These are phyloP conservation scores for Cylindrodendrum hubeiense DNA, from an alignment of 2,329 filamentous ascomycete genomes.

Conservation along the genomic window DNA sequence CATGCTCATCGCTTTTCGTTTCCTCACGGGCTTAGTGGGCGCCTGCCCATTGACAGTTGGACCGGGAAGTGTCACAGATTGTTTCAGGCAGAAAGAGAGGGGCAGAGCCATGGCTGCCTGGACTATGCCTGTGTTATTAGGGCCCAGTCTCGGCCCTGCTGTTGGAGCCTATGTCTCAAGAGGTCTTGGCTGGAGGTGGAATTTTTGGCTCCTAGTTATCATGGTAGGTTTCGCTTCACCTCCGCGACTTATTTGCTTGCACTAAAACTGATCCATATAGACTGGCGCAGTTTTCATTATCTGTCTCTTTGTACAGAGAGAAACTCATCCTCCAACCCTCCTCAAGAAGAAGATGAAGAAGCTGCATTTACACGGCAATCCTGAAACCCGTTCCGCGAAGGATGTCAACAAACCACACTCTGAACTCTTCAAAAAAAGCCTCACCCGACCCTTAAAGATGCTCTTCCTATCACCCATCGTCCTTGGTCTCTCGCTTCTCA, in stretches of 20 bases:
- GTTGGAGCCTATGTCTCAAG: conserved; percentile 59
- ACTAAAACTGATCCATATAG: conserved; percentile 1
- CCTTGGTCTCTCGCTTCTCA: conserved; percentile 59
- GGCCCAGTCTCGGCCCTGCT: conserved; percentile 20
- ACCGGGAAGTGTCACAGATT: conserved; percentile 68
- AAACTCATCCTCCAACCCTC: conserved; percentile 48
- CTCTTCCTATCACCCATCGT: conserved; percentile 61
- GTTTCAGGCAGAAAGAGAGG: conserved; percentile 64
- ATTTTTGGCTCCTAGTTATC: conserved; percentile 63
- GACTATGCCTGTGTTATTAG: conserved; percentile 44
- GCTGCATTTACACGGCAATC: not conserved
- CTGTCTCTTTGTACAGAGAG: not conserved
- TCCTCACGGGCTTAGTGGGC: conserved; percentile 70
- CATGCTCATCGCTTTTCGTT: conserved; percentile 71
- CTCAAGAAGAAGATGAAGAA: conserved; percentile 71
- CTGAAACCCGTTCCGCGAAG: not conserved
- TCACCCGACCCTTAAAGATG: conserved; percentile 60
- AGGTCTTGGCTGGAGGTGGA: conserved; percentile 62
- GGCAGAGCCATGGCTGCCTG: conserved; percentile 42
- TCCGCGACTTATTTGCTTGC: conserved; percentile 42
- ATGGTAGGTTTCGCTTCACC: not conserved
- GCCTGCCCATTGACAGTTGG: conserved; percentile 70
- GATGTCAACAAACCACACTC: conserved; percentile 50
- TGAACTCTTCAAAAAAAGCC: conserved; percentile 53
- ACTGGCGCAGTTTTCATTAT: conserved; percentile 2